phyloP scores from a whole-genome alignment of 352 stramenopile species.

The Pythium brassicae region DNA sequence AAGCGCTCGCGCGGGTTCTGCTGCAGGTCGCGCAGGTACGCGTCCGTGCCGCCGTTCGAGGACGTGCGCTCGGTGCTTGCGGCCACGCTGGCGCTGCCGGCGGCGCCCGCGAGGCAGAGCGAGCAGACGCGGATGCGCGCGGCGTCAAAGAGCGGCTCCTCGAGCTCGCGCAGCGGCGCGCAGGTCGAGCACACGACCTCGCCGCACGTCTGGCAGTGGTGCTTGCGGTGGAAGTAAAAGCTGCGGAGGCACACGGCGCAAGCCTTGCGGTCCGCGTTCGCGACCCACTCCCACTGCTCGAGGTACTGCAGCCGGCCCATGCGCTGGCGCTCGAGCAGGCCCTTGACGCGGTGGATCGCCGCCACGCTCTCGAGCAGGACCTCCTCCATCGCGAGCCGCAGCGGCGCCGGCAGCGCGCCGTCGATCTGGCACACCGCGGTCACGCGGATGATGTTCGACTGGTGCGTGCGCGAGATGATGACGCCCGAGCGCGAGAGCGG shows the following conservation, averaged over 20 bases:
- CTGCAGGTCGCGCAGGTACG: slow-evolving; percentile 31
- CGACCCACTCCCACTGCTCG: slow-evolving; percentile 77
- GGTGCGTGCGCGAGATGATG: slow-evolving; percentile 71
- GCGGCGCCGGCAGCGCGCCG: slow-evolving; percentile 29
- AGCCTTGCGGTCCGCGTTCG: slow-evolving; percentile 64
- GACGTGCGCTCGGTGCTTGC: slow-evolving; percentile 22
- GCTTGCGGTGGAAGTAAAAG: slow-evolving; percentile 78
- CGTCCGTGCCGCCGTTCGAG: slow-evolving; percentile 48
- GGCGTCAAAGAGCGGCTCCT: slow-evolving; percentile 60
- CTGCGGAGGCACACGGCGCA: slow-evolving; percentile 73
- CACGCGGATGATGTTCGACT: slow-evolving; percentile 65
- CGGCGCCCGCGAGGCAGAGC: slow-evolving; percentile 45
- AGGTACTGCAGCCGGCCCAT: slow-evolving; percentile 72
- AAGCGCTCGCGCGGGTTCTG: slow-evolving; percentile 8
- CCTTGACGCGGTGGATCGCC: slow-evolving; percentile 47
- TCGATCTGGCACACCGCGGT: slow-evolving; percentile 74
- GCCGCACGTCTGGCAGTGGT: slow-evolving; percentile 71
- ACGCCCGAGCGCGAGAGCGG: slow-evolving; percentile 59
- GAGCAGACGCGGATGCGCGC: slow-evolving; percentile 70
- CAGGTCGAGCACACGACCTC: slow-evolving; percentile 77
- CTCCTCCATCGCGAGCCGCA: slow-evolving; percentile 41
- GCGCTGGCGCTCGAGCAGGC: slow-evolving; percentile 65
- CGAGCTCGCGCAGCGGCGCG: slow-evolving; percentile 62
- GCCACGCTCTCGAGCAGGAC: slow-evolving; percentile 70
- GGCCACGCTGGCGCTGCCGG: slow-evolving; percentile 18